A percentile compares a stretch with the other conserved stretches of the same genome.
phyloP scores from a whole-genome alignment of 345 rosid species.

The Dipteronia dyeriana region DNA sequence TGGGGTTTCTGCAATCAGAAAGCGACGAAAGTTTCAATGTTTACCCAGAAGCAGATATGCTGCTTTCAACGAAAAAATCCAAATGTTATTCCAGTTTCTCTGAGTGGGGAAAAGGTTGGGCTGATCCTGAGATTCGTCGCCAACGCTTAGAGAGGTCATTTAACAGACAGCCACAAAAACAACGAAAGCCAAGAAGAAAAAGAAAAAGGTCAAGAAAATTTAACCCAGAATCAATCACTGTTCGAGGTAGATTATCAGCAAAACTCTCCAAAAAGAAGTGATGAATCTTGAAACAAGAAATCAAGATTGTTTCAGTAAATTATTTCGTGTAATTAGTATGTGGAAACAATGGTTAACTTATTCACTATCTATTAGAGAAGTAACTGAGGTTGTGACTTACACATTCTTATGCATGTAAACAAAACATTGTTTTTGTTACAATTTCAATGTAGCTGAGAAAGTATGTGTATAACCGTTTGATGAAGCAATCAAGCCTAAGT shows the following conservation, averaged over 20 bases:
- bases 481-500: too few relatives aligned
- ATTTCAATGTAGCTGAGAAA: too few relatives aligned
- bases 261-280: conserved; percentile 38
- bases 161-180: conserved; percentile 29
- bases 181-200: conserved; percentile 23
- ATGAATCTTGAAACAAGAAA: conserved; percentile 2
- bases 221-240: conserved; percentile 35
- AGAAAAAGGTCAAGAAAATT: conserved; percentile 28
- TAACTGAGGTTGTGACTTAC: background rate
- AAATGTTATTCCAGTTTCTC: conserved; percentile 53
- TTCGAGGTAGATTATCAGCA: conserved; percentile 50
- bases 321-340: background rate
- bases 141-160: conserved; percentile 43
- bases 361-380: background rate
- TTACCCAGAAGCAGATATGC: conserved; percentile 88
- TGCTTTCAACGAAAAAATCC: conserved; percentile 40
- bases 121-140: conserved; percentile 79
- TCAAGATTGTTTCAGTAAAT: background rate
- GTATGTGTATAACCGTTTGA: too few relatives aligned
- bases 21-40: conserved; percentile 45
- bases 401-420: background rate
- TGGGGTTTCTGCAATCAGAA: conserved; percentile 42
- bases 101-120: conserved; percentile 92
- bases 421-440: too few relatives aligned
- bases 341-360: background rate